Percentiles rank a stretch among this genome's conserved stretches.
Conservation (phyloP, 768 basidiomycete species). For the Baorangia bicolor region DNA sequence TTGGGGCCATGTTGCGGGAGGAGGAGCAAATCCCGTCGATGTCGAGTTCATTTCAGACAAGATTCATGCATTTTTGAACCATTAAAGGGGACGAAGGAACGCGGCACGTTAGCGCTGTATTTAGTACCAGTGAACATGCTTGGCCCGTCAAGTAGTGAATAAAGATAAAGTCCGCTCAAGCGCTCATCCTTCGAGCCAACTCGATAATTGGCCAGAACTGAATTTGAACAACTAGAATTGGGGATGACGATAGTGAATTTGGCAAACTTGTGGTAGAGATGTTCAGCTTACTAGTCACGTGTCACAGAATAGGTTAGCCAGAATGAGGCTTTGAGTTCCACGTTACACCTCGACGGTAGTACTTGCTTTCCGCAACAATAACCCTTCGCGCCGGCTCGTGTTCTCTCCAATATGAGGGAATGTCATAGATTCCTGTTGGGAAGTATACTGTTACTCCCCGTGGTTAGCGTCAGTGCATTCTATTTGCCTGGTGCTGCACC, state of each 20-base stretch:
- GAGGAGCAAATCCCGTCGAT: constrained; percentile 41
- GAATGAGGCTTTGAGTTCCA: constrained; percentile 1
- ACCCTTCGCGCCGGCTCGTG: background rate
- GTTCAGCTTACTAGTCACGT: constrained; percentile 17
- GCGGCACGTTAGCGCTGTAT: background rate
- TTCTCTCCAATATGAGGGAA: constrained; percentile 22
- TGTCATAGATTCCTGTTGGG: constrained; percentile 13
- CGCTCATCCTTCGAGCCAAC: background rate
- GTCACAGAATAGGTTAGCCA: background rate
- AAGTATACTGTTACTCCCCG: constrained; percentile 18
- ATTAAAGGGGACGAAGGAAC: background rate
- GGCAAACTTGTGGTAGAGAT: background rate
- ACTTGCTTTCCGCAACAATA: background rate
- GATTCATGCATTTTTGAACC: constrained; percentile 44
- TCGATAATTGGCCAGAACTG: background rate
- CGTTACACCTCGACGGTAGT: background rate
- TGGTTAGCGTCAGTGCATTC: constrained; percentile 53
- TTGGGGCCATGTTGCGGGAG: constrained; percentile 60
- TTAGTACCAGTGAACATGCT: constrained; percentile 1
- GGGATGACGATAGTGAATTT: background rate
- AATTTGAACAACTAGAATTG: too few species aligned
- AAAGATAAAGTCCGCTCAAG: too few species aligned
- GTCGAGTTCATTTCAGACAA: constrained; percentile 40
- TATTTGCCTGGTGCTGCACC: constrained; percentile 94
- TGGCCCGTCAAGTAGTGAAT: background rate